Percentiles rank a stretch among this genome's conserved stretches.
These are phyloP conservation scores for Epichloe typhina DNA, from an alignment of 2,329 filamentous ascomycete genomes.

Conservation along the genomic window DNA sequence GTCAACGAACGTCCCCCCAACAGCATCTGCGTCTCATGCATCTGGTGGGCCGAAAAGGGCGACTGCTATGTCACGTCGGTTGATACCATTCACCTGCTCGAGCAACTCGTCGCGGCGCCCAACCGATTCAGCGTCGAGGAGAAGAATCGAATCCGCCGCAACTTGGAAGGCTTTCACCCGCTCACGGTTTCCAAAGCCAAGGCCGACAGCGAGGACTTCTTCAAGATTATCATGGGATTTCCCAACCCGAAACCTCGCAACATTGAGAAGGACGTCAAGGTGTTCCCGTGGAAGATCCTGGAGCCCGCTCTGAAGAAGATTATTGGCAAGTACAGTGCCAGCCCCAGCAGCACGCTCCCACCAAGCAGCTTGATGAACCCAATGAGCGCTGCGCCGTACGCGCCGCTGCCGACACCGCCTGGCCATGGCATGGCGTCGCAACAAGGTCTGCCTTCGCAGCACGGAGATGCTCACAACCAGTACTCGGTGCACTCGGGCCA, in stretches of 20 bases:
- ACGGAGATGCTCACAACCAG: conserved; percentile 20
- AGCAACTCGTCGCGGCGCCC: conserved; percentile 65
- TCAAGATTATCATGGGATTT: conserved; percentile 98
- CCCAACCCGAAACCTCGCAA: conserved; percentile 90
- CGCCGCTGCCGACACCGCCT: conserved; percentile 34
- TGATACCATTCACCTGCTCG: conserved; percentile 89
- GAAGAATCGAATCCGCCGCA: conserved; percentile 94
- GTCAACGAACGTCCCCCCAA: conserved; percentile 71
- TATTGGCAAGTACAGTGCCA: conserved; percentile 81
- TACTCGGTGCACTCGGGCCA: conserved; percentile 31
- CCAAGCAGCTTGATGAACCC: conserved; percentile 29
- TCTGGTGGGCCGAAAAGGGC: conserved; percentile 85
- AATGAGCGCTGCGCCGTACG: conserved; percentile 25
- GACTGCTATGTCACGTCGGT: conserved; percentile 94
- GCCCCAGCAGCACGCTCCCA: conserved; percentile 25
- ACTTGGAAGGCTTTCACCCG: conserved; percentile 87
- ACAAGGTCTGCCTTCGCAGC: conserved; percentile 16
- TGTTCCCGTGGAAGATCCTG: conserved; percentile 92
- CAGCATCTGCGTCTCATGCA: conserved; percentile 93
- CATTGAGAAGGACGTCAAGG: conserved; percentile 98
- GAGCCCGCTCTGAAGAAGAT: conserved; percentile 88
- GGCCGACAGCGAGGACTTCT: conserved; percentile 87
- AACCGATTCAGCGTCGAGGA: conserved; percentile 88
- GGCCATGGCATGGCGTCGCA: conserved; percentile 19
- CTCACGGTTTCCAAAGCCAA: conserved; percentile 90